Evolutionary conservation across 1,139 yeast genomes (phyloP).

Genomic region (Blastobotrys buckinghamii): DNA sequence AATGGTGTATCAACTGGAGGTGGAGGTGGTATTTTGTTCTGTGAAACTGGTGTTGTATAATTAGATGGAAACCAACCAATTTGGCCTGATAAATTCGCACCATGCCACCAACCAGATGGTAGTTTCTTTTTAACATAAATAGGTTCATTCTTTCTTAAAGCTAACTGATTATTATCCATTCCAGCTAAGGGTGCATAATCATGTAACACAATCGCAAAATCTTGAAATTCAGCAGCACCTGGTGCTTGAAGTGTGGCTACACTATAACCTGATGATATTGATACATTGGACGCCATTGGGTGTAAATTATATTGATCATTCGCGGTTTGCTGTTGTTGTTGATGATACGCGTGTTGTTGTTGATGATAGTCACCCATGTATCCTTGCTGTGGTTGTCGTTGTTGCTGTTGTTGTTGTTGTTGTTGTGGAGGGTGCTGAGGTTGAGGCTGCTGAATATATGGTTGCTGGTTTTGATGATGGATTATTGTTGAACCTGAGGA

Average conservation of each 20-base stretch:
- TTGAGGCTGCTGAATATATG: neutral
- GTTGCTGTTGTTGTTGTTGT: neutral
- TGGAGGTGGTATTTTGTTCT: neutral
- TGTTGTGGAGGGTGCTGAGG: neutral
- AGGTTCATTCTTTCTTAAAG: conserved; percentile 57
- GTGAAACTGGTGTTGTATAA: conserved; percentile 23
- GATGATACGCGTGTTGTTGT: neutral
- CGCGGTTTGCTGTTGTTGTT: neutral
- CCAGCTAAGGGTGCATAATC: conserved; percentile 23
- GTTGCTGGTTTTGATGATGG: neutral
- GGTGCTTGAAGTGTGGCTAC: neutral
- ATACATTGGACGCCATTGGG: neutral
- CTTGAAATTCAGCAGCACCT: neutral
- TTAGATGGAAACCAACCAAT: conserved; percentile 36
- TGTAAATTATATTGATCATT: neutral
- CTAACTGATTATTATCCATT: conserved; percentile 55
- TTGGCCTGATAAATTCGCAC: conserved; percentile 24
- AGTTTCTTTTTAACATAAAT: conserved; percentile 51
- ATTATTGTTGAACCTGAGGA: neutral
- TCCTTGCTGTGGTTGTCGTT: neutral
- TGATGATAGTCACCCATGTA: neutral
- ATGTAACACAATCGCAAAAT: conserved; percentile 6
- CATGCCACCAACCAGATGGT: conserved; percentile 38
- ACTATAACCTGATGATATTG: conserved; percentile 2
- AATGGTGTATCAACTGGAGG: conserved; percentile 1